phyloP scores from a whole-genome alignment of 2,329 filamentous ascomycete genomes.

The Parastagonospora avenae region DNA sequence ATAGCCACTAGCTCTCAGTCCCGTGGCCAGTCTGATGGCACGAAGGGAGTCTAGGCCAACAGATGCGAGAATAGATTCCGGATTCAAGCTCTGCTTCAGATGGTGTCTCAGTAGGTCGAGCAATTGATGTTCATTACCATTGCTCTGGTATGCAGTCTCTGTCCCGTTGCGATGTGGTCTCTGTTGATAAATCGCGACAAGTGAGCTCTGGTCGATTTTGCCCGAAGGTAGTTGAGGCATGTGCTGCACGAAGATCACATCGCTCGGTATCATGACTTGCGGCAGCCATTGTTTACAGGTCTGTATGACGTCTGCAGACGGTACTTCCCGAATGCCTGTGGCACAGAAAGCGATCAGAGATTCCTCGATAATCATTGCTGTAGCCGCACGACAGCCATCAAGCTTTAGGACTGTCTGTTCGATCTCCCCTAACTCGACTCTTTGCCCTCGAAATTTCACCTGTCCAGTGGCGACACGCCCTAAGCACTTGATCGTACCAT shows the following conservation, averaged over 20 bases:
- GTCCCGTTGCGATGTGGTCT: slow-evolving; percentile 13
- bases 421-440: slow-evolving; percentile 75
- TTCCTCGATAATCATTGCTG: slow-evolving; percentile 70
- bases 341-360: slow-evolving; percentile 78
- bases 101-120: slow-evolving; percentile 48
- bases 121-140: slow-evolving; percentile 38
- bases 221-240: slow-evolving; percentile 82
- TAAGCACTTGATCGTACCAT: slow-evolving; percentile 79
- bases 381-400: slow-evolving; percentile 62
- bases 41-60: slow-evolving; percentile 70
- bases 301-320: slow-evolving; percentile 55
- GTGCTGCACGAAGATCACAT: slow-evolving; percentile 66
- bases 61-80: slow-evolving; percentile 54
- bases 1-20: slow-evolving; percentile 63
- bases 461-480: slow-evolving; percentile 81
- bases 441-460: slow-evolving; percentile 83
- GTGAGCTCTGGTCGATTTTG: slow-evolving; percentile 74
- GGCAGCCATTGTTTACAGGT: slow-evolving; percentile 78
- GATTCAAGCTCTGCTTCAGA: slow-evolving; percentile 47
- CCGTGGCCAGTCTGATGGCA: slow-evolving; percentile 68
- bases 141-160: slow-evolving; percentile 14
- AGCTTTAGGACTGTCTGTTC: slow-evolving; percentile 41
- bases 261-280: slow-evolving; percentile 79
- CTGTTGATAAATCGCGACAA: slow-evolving; percentile 63
- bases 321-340: slow-evolving; percentile 51